phyloP scores from a whole-genome alignment of 306 rosid genomes.

The Malus asiatica region DNA sequence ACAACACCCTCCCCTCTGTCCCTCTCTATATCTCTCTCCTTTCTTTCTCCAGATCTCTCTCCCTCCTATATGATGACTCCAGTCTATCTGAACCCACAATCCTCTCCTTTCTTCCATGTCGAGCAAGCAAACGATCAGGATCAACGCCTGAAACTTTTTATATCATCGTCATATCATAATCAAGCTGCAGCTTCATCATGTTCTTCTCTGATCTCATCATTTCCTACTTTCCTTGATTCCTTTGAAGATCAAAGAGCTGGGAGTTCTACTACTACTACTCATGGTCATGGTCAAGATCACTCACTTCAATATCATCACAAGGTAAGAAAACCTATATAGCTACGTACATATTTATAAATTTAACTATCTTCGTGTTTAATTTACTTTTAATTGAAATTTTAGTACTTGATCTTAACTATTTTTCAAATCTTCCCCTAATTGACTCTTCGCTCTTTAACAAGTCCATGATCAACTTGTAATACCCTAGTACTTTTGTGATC shows the following conservation, averaged over 20 bases:
- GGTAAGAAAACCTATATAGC: slow-evolving; percentile 30
- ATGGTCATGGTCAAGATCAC: background rate
- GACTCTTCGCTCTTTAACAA: background rate
- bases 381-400: background rate
- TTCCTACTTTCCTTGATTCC: slow-evolving; percentile 19
- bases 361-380: background rate
- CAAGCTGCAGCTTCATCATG: slow-evolving; percentile 25
- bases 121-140: slow-evolving; percentile 19
- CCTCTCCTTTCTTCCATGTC: slow-evolving; percentile 28
- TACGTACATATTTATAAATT: background rate
- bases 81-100: slow-evolving; percentile 35
- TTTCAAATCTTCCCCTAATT: background rate
- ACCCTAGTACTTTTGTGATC: background rate
- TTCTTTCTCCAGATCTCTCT: background rate
- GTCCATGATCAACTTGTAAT: background rate
- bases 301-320: slow-evolving; percentile 23
- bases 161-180: slow-evolving; percentile 1
- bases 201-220: slow-evolving; percentile 17
- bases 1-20: background rate
- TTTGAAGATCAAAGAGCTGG: slow-evolving; percentile 24
- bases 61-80: slow-evolving; percentile 35
- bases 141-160: slow-evolving; percentile 27
- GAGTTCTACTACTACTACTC: background rate
- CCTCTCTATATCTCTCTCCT: background rate
- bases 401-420: background rate